These are phyloP conservation scores for Metschnikowia dekortorum DNA, from an alignment of 805 yeast genomes.

Conservation along the genomic window DNA sequence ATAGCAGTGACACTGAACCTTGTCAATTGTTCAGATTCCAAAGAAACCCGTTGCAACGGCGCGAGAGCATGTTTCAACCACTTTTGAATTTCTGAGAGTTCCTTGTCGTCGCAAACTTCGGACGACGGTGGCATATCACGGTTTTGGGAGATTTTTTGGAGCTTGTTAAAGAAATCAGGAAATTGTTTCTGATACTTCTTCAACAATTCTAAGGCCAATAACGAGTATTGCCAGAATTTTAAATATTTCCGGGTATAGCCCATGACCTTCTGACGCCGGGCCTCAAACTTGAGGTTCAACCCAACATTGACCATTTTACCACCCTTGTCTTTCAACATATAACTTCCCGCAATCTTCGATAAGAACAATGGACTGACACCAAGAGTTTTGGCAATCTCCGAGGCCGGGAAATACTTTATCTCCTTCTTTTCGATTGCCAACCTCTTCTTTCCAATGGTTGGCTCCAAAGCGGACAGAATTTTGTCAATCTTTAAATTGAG, in stretches of 20 bases:
- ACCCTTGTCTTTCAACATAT: conserved; percentile 49
- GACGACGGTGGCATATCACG: conserved; percentile 35
- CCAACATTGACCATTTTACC: conserved; percentile 64
- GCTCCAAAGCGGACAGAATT: conserved; percentile 46
- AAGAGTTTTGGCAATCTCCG: conserved; percentile 56
- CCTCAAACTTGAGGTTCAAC: conserved; percentile 77
- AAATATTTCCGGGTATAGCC: conserved; percentile 76
- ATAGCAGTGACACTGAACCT: conserved; percentile 59
- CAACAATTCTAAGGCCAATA: conserved; percentile 63
- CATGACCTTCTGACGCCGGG: conserved; percentile 72
- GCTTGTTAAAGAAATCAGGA: conserved; percentile 52
- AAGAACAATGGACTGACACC: conserved; percentile 60
- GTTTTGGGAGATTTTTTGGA: conserved; percentile 18
- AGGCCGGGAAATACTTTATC: conserved; percentile 60
- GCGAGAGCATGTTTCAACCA: conserved; percentile 49
- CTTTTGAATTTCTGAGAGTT: conserved; percentile 40
- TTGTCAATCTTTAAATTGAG: conserved; percentile 49
- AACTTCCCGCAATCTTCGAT: conserved; percentile 74
- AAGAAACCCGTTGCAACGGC: conserved; percentile 56
- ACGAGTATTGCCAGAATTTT: conserved; percentile 74
- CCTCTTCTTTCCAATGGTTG: conserved; percentile 59
- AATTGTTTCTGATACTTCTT: conserved; percentile 57
- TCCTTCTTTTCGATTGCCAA: conserved; percentile 53
- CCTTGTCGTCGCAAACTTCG: conserved; percentile 36
- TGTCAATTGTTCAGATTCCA: conserved; percentile 77